phyloP scores from a whole-genome alignment of 2,329 filamentous ascomycete genomes.

The Fusarium succisae region DNA sequence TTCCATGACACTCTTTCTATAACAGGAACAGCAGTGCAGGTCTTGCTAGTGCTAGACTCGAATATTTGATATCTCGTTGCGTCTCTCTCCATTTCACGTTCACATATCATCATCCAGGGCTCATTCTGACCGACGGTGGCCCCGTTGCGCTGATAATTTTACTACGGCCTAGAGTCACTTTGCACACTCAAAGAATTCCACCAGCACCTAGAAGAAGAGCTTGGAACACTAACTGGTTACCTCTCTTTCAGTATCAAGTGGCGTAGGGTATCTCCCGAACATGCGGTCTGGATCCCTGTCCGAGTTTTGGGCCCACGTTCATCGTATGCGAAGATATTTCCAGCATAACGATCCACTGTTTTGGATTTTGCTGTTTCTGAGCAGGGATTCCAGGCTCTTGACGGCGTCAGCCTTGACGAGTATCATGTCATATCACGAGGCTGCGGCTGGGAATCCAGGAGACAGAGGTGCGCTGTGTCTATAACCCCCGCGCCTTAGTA shows the following conservation, averaged over 20 bases:
- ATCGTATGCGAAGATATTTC: constrained; percentile 36
- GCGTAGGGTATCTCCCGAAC: constrained; percentile 33
- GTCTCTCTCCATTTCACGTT: constrained; percentile 13
- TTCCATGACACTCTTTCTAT: constrained; percentile 9
- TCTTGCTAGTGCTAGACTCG: constrained; percentile 7
- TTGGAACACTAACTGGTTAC: neutral
- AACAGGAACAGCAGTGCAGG: constrained; percentile 5
- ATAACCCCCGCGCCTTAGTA: constrained; percentile 24
- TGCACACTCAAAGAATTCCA: constrained; percentile 18
- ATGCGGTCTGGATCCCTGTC: constrained; percentile 43
- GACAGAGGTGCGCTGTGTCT: constrained; percentile 5
- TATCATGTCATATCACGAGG: constrained; percentile 33
- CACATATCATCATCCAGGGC: constrained; percentile 28
- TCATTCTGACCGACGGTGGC: constrained; percentile 16
- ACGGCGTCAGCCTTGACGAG: constrained; percentile 16
- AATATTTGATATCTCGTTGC: constrained; percentile 23
- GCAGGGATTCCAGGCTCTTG: constrained; percentile 17
- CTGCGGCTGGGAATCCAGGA: constrained; percentile 28
- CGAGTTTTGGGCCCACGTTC: constrained; percentile 22
- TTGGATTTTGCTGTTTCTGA: constrained; percentile 36
- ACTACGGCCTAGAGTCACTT: constrained; percentile 7
- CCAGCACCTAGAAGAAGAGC: constrained; percentile 10
- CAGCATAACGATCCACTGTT: constrained; percentile 38
- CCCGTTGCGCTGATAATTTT: constrained; percentile 19
- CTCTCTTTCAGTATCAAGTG: constrained; percentile 9